phyloP scores from a whole-genome alignment of 1,284 basidiomycete genomes.

The Trametes pubescens region DNA sequence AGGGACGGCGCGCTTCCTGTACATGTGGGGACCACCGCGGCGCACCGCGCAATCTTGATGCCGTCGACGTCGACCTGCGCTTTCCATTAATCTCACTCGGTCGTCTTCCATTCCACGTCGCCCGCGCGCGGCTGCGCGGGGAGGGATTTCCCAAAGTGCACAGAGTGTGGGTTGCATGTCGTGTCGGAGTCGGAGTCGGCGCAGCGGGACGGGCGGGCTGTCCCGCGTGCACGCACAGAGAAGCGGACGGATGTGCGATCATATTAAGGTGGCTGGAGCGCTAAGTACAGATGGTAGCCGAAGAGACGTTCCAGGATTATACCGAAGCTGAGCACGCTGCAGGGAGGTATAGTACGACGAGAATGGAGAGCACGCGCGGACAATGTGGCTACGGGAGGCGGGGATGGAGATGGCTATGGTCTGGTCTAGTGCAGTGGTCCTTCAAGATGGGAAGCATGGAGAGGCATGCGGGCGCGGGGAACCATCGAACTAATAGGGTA shows the following conservation, averaged over 20 bases:
- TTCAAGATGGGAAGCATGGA: conserved; percentile 11
- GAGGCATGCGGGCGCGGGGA: conserved; percentile 4
- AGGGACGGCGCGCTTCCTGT: not conserved
- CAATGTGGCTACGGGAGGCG: conserved; percentile 15
- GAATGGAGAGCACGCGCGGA: conserved; percentile 5
- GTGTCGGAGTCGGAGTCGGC: not conserved
- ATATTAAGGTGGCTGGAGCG: conserved; percentile 24
- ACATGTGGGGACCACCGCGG: conserved; percentile 16
- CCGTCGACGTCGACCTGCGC: conserved; percentile 10
- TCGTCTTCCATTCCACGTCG: conserved; percentile 15
- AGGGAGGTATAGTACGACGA: conserved; percentile 13
- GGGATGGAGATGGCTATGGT: conserved; percentile 13
- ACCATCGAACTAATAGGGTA: conserved; percentile 24
- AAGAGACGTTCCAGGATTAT: conserved; percentile 23
- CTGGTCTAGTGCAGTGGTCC: conserved; percentile 17
- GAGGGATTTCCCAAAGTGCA: not conserved
- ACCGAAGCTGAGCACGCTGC: conserved; percentile 21
- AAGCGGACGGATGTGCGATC: conserved; percentile 10
- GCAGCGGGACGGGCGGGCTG: not conserved
- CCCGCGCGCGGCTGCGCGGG: not conserved
- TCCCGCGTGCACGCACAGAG: not conserved
- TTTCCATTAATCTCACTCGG: conserved; percentile 14
- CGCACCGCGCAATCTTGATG: conserved; percentile 15
- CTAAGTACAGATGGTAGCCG: conserved; percentile 20
- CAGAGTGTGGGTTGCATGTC: not conserved